Percentiles rank a stretch among this genome's conserved stretches.
Conservation (phyloP, 305 asterid species). For the Fraxinus albicans region DNA sequence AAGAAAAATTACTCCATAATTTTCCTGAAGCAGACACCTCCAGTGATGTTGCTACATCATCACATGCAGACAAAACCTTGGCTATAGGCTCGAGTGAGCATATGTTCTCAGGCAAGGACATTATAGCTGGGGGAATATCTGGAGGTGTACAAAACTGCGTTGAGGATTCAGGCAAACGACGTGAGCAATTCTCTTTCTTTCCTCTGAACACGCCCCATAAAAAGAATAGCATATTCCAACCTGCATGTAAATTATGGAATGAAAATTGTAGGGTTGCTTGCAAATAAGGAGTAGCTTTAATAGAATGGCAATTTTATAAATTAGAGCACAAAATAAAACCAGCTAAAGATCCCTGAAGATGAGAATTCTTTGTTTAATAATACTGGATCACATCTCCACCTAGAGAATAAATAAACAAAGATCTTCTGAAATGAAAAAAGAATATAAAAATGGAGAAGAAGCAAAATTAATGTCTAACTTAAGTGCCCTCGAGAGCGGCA, state of each 20-base stretch:
- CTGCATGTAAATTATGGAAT: slow-evolving; percentile 44
- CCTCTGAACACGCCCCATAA: slow-evolving; percentile 93
- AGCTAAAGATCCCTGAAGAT: not conserved
- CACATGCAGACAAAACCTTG: slow-evolving; percentile 31
- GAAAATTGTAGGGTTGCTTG: slow-evolving; percentile 17
- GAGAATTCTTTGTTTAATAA: not conserved
- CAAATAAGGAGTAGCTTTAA: not conserved
- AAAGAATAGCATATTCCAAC: slow-evolving; percentile 87
- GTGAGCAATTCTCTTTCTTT: slow-evolving; percentile 49
- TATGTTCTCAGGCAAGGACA: slow-evolving; percentile 56
- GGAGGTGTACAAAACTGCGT: slow-evolving; percentile 38
- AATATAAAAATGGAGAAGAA: not conserved
- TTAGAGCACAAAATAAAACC: slow-evolving; percentile 9
- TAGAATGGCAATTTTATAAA: not conserved
- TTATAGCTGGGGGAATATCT: slow-evolving; percentile 50
- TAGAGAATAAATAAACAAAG: not conserved
- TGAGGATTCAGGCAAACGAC: slow-evolving; percentile 37
- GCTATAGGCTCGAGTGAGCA: slow-evolving; percentile 47
- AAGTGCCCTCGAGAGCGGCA: not conserved
- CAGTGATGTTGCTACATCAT: slow-evolving; percentile 29
- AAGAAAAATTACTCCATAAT: slow-evolving; percentile 27
- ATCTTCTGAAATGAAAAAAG: not conserved
- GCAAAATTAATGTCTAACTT: not conserved
- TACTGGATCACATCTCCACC: not conserved
- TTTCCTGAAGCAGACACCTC: slow-evolving; percentile 45